Conservation (phyloP, 331 rosid genomes). For the Malus hybrid region DNA sequence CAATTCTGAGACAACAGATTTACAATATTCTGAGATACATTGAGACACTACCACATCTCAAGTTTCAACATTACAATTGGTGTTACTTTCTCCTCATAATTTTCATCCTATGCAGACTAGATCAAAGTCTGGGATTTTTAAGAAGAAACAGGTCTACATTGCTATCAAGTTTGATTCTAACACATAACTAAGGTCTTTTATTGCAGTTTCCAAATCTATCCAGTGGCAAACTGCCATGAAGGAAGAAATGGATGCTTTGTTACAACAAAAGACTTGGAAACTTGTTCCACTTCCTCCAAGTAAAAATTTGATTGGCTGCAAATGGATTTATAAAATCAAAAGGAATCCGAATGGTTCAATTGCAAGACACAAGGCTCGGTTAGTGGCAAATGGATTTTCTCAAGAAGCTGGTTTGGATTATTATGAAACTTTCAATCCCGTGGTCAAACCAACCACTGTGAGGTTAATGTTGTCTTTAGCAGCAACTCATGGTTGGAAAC, state of each 20-base stretch:
- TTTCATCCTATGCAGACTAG: neutral
- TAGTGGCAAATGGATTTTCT: neutral
- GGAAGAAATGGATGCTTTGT: neutral
- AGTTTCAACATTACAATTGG: no score
- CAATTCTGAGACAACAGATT: no score
- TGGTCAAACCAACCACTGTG: neutral
- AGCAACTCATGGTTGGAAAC: neutral
- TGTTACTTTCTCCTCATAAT: no score
- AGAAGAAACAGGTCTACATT: no score
- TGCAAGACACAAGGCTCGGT: neutral
- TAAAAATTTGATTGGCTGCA: neutral
- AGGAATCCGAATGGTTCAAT: accelerated
- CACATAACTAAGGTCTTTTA: neutral
- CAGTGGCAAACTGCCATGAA: neutral
- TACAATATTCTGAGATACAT: no score
- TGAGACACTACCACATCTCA: no score
- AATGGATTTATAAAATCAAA: no score
- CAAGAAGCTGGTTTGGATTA: neutral
- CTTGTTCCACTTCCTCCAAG: no score
- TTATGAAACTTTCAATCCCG: neutral
- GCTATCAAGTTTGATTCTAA: no score
- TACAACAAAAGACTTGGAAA: neutral
- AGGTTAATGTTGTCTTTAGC: accelerated
- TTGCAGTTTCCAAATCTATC: accelerated
- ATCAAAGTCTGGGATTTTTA: neutral